Evolutionary conservation across 2,329 filamentous ascomycete species (phyloP).

Genomic region (Cadophora luteo-olivacea): DNA sequence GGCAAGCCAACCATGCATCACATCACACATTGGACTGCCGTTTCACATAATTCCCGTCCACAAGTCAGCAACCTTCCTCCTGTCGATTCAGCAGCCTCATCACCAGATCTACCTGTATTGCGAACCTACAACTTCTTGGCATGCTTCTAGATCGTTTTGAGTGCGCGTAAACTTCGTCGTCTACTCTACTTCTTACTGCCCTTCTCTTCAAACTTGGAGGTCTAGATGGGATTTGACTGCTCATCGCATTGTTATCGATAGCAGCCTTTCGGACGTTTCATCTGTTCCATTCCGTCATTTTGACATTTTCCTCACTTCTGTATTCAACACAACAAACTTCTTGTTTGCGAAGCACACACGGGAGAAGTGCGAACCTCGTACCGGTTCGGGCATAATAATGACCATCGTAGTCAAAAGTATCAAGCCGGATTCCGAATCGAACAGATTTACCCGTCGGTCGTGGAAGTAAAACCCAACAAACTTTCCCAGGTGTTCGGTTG

Average conservation of each 20-base stretch:
- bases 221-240: neutral
- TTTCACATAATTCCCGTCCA: slow-evolving; percentile 12
- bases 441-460: neutral
- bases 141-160: slow-evolving; percentile 7
- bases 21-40: slow-evolving; percentile 8
- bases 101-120: neutral
- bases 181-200: slow-evolving; percentile 4
- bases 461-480: neutral
- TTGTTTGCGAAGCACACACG: neutral
- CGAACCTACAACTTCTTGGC: neutral
- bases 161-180: slow-evolving; percentile 9
- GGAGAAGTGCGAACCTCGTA: neutral
- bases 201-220: neutral
- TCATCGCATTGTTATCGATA: slow-evolving; percentile 5
- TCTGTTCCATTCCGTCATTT: neutral
- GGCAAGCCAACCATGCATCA: slow-evolving; percentile 18
- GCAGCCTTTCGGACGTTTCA: neutral
- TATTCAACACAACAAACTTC: neutral
- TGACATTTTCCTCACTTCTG: slow-evolving; percentile 9
- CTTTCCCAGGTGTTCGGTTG: slow-evolving; percentile 9
- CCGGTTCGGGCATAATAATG: neutral
- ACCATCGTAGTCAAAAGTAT: neutral
- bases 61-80: neutral
- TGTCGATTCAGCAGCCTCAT: slow-evolving; percentile 2
- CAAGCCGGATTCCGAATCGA: slow-evolving; percentile 7